Base-by-base conservation (phyloP, 441 rosid species). In the Geranium incanum region DNA sequence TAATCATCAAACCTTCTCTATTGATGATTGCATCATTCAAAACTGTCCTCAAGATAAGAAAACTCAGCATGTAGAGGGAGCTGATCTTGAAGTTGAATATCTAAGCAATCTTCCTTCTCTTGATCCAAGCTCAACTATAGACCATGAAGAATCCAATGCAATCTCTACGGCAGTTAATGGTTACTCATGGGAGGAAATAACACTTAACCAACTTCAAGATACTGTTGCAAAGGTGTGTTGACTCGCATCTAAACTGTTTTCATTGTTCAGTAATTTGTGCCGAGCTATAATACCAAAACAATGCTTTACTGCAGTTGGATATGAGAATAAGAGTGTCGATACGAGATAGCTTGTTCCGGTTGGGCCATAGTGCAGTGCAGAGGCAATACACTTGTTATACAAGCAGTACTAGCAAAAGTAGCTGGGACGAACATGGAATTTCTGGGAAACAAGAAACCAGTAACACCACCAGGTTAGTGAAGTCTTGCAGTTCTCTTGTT, bases 281-380 rank as follows among this genome's bases (percentile, higher is more conserved):
- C 62, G 50, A 33, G 72, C 80, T 71, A 69, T 37, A 59, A 66
- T 70, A 43, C 36, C 43, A 69, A 79, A 79, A 74, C 39, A 57
- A 69, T 75, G 23, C 78, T 82, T 79, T 76, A 19, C 62, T 67
- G 70, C 91, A 95, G 98, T 78, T 93, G 89, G 94, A 93, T 76
- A 81, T 75, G 78, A 82, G 86, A 79, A 78, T 80, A 77, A 87
- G 92, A 87, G 85, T 91, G 60, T 86, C 89, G 71, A 88, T 93
- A 45, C 86, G 99, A 55, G 97, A 89, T 87, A 95, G 99, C 91
- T 87, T 95, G 89, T 86, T 85, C 84, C 90, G 98, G 81, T 77
- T 95, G 86, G 93, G 97, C 77, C 89, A 89, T 82, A 89, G 90
- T 74, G 97, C 93, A 36, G 76, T 72, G 76, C 91, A 84, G 76